These are phyloP conservation scores for Leccinum ambiguum DNA, from an alignment of 1,284 basidiomycete genomes.

Conservation along the genomic window DNA sequence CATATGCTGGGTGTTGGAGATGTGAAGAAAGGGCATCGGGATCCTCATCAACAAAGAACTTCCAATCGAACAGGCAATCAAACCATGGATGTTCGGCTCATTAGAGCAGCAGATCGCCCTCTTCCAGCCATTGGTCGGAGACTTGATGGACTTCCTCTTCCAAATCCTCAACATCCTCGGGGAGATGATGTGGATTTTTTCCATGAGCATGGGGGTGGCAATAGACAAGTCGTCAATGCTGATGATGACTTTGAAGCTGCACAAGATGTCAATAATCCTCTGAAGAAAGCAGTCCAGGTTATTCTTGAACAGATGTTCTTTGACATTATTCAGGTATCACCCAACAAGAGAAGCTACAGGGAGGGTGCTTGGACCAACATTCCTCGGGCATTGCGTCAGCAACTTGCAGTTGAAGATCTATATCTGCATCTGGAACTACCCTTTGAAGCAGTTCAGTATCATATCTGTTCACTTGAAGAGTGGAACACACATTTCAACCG, in stretches of 20 bases:
- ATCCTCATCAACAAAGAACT: neutral
- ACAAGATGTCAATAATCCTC: neutral
- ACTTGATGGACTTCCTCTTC: slow-evolving; percentile 3
- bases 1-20: slow-evolving; percentile 1
- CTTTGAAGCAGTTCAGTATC: neutral
- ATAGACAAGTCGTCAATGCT: neutral
- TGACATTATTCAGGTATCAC: slow-evolving; percentile 3
- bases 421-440: neutral
- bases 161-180: neutral
- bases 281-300: neutral
- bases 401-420: neutral
- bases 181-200: neutral
- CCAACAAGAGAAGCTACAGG: neutral
- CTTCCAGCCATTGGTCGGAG: neutral
- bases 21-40: neutral
- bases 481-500: neutral
- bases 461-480: neutral
- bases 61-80: neutral
- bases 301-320: slow-evolving; percentile 6
- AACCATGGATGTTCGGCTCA: neutral
- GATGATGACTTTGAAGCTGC: neutral
- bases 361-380: slow-evolving; percentile 6
- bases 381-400: neutral
- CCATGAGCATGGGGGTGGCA: neutral
- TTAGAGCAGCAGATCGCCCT: neutral